Conservation (phyloP, 306 rosid genomes). For the Cicer judaicum region DNA sequence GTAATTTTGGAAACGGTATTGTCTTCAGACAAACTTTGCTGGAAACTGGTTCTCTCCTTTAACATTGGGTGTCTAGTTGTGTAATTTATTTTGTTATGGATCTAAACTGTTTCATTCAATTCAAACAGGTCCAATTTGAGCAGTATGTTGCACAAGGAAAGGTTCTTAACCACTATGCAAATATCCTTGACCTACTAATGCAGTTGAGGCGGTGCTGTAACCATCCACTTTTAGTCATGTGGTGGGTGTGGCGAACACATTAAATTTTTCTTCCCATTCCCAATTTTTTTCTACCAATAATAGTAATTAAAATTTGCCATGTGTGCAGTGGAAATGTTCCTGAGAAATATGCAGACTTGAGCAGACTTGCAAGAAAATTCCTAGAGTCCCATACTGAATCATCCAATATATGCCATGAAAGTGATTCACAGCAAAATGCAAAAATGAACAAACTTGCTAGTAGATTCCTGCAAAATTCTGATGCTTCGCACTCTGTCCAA, state of each 20-base stretch:
- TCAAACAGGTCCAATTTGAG: constrained; percentile 78
- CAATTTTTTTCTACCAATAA: constrained; percentile 21
- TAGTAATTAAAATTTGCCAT: constrained; percentile 10
- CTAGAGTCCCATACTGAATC: constrained; percentile 37
- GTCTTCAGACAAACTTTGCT: background rate
- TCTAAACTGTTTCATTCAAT: constrained; percentile 17
- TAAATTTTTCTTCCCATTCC: constrained; percentile 7
- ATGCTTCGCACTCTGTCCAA: constrained; percentile 45
- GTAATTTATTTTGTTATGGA: constrained; percentile 8
- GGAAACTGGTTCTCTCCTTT: constrained; percentile 10
- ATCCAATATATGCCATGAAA: constrained; percentile 35
- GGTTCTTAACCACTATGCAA: constrained; percentile 77
- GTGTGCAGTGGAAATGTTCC: constrained; percentile 49
- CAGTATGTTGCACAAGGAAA: constrained; percentile 84
- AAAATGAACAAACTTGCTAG: constrained; percentile 66
- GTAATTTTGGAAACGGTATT: background rate
- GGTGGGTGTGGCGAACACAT: constrained; percentile 51
- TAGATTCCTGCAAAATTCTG: constrained; percentile 53
- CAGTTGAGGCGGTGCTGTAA: constrained; percentile 90
- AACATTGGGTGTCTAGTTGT: background rate
- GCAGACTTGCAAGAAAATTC: constrained; percentile 48
- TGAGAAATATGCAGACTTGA: constrained; percentile 46
- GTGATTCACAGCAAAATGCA: constrained; percentile 55
- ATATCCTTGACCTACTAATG: constrained; percentile 80
- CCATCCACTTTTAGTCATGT: constrained; percentile 82